phyloP scores from a whole-genome alignment of 345 rosid genomes.

The sweet orange (Citrus sinensis) region DVS_A1.0 CM039161.1:24060001-24060500 shows the following conservation, averaged over 20 bases:
- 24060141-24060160: not conserved
- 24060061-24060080: not conserved
- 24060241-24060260: conserved; percentile 48
- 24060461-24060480: conserved; percentile 28
- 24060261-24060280: conserved; percentile 95
- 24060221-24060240: not conserved
- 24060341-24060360: conserved; percentile 89
- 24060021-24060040: not conserved
- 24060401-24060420: conserved; percentile 73
- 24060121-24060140: not conserved
- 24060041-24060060: not conserved
- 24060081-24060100: not conserved
- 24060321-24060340: conserved; percentile 89
- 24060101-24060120: not conserved
- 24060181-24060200: not conserved
- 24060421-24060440: conserved; percentile 68
- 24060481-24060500: not conserved
- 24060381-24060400: conserved; percentile 91
- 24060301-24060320: conserved; percentile 81
- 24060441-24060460: conserved; percentile 43
- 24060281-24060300: conserved; percentile 85
- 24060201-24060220: not conserved
- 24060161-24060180: not conserved
- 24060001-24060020: not conserved
- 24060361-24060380: conserved; percentile 80